A percentile compares a stretch with the other conserved stretches of the same genome.
Conservation (phyloP, 805 yeast species). For the Monosporozyma aerobia region DNA sequence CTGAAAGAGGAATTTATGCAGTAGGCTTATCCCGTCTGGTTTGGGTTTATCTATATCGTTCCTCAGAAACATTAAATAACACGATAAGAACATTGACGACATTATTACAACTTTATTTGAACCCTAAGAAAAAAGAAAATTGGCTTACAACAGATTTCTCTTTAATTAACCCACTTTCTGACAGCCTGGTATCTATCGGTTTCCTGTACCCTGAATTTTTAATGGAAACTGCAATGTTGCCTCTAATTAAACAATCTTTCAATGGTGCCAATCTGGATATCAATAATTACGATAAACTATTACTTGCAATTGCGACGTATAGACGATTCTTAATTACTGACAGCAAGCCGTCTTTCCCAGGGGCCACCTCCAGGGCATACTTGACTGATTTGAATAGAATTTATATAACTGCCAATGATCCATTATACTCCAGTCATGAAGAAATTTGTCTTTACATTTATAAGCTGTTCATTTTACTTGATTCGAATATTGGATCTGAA, state of each 20-base stretch:
- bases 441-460: constrained; percentile 57
- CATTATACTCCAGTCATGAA: constrained; percentile 43
- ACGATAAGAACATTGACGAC: constrained; percentile 70
- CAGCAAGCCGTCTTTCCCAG: constrained; percentile 71
- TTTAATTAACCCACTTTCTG: constrained; percentile 57
- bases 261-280: constrained; percentile 52
- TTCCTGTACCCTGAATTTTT: constrained; percentile 70
- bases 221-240: constrained; percentile 67
- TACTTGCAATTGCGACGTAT: constrained; percentile 63
- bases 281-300: constrained; percentile 58
- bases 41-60: constrained; percentile 85
- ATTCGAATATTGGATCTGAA: constrained; percentile 46
- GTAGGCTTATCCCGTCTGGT: constrained; percentile 62
- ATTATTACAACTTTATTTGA: constrained; percentile 48
- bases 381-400: constrained; percentile 29
- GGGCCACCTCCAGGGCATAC: constrained; percentile 27
- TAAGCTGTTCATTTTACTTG: constrained; percentile 48
- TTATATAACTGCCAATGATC: constrained; percentile 23
- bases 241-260: constrained; percentile 54
- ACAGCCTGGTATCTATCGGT: constrained; percentile 69
- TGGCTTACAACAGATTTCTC: constrained; percentile 66
- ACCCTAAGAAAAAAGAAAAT: constrained; percentile 52
- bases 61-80: constrained; percentile 81
- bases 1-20: constrained; percentile 46
- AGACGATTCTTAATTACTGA: constrained; percentile 60